These are phyloP conservation scores for Wallemia mellicola DNA, from an alignment of 1,284 basidiomycete species.

Conservation along the genomic window DNA sequence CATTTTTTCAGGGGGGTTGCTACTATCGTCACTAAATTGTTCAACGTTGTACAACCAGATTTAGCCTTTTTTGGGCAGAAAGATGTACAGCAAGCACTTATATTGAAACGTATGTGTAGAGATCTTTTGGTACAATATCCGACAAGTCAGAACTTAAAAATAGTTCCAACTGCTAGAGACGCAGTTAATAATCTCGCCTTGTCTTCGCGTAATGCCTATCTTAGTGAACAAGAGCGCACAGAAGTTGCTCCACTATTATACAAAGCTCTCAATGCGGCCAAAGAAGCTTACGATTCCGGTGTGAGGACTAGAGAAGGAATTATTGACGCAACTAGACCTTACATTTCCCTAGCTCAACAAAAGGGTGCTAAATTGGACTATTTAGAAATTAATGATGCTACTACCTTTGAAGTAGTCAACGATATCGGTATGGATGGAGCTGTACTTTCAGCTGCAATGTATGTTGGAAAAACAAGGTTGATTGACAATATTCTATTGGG, in stretches of 20 bases:
- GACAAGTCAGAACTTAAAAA: slow-evolving; percentile 32
- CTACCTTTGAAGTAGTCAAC: slow-evolving; percentile 32
- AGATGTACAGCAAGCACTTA: slow-evolving; percentile 80
- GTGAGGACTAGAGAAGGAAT: slow-evolving; percentile 23
- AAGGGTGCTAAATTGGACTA: slow-evolving; percentile 32
- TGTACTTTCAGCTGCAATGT: slow-evolving; percentile 59
- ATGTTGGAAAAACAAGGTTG: slow-evolving; percentile 57
- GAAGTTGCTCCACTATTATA: slow-evolving; percentile 38
- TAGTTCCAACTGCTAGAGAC: slow-evolving; percentile 50
- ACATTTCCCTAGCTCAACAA: slow-evolving; percentile 4
- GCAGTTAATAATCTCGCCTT: slow-evolving; percentile 38
- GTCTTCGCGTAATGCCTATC: slow-evolving; percentile 69
- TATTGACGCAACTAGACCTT: slow-evolving; percentile 19
- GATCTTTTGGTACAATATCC: slow-evolving; percentile 61
- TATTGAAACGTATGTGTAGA: slow-evolving; percentile 49
- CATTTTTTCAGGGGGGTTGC: slow-evolving; percentile 88
- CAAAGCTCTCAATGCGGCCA: slow-evolving; percentile 31
- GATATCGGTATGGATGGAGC: slow-evolving; percentile 13
- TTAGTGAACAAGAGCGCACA: slow-evolving; percentile 29
- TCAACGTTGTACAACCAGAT: slow-evolving; percentile 72
- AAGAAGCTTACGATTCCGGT: slow-evolving; percentile 24
- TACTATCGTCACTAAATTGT: slow-evolving; percentile 79
- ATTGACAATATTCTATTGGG: slow-evolving; percentile 78
- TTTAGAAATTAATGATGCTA: slow-evolving; percentile 56
- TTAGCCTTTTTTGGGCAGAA: slow-evolving; percentile 91